Evolutionary conservation across 345 rosid species (phyloP).

Genomic region (Reutealis trisperma): DNA sequence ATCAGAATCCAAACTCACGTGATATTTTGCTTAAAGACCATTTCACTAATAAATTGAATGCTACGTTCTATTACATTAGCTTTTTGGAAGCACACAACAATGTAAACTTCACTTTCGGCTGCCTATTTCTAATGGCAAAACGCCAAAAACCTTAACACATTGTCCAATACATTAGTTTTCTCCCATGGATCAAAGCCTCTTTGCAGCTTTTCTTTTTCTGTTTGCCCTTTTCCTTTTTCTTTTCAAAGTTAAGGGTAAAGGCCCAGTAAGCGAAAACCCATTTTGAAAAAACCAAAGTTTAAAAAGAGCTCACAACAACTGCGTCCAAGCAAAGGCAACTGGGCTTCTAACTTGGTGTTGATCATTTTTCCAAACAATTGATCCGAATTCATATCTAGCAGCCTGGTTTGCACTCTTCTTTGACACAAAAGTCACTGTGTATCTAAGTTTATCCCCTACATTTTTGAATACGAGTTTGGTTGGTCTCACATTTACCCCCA

Average conservation of each 20-base stretch:
- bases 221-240: too few species aligned
- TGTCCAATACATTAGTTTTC: background rate
- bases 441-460: constrained; percentile 71
- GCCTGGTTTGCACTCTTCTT: constrained; percentile 43
- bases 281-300: background rate
- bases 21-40: background rate
- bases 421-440: constrained; percentile 70
- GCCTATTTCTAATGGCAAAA: constrained; percentile 8
- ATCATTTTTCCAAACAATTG: constrained; percentile 69
- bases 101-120: background rate
- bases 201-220: background rate
- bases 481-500: constrained; percentile 63
- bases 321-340: constrained; percentile 70
- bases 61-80: background rate
- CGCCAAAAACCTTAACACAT: background rate
- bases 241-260: background rate
- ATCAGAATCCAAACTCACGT: background rate
- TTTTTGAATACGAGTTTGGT: constrained; percentile 47
- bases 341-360: constrained; percentile 79
- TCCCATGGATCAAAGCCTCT: background rate
- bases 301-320: constrained; percentile 22
- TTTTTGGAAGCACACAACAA: background rate
- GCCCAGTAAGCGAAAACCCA: constrained; percentile 5
- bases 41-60: background rate
- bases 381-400: constrained; percentile 57